Evolutionary conservation across 495 filamentous ascomycete genomes (phyloP).

Genomic region (Penicillium angulare): DNA sequence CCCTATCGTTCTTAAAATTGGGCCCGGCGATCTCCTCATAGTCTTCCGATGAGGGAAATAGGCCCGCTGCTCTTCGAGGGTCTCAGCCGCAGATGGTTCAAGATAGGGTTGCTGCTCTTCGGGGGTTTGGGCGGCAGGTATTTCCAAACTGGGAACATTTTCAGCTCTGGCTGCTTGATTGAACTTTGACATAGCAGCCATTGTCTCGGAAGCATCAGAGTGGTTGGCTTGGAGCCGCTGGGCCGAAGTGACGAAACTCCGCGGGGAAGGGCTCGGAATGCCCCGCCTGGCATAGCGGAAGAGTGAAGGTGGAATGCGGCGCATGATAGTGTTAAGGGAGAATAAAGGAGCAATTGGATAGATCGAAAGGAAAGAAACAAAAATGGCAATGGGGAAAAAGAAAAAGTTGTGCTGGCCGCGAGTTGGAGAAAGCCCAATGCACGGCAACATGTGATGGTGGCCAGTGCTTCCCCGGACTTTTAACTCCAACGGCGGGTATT

Average conservation of each 20-base stretch:
- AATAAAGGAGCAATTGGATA: not conserved
- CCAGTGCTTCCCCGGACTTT: constrained; percentile 1
- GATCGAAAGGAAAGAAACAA: not conserved
- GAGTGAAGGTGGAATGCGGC: constrained; percentile 1
- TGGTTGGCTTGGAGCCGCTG: not conserved
- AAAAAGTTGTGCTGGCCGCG: not conserved
- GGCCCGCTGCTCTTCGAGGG: no score
- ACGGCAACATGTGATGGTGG: constrained; percentile 3
- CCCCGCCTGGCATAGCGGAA: constrained; percentile 10
- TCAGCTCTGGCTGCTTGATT: no score
- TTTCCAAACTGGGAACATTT: no score
- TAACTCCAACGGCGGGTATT: no score
- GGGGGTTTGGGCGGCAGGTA: no score
- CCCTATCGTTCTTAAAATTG: no score
- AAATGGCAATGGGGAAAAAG: not conserved
- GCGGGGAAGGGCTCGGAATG: constrained; percentile 1
- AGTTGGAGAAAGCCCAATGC: not conserved
- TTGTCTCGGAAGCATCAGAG: not conserved
- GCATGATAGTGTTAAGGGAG: constrained; percentile 6
- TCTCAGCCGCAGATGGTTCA: no score
- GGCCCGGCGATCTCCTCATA: no score
- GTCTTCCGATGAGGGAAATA: no score
- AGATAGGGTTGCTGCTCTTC: no score
- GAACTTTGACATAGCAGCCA: no score
- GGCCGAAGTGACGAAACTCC: constrained; percentile 11